phyloP scores from a whole-genome alignment of 768 basidiomycete genomes.

The Amanita inopinata region DNA sequence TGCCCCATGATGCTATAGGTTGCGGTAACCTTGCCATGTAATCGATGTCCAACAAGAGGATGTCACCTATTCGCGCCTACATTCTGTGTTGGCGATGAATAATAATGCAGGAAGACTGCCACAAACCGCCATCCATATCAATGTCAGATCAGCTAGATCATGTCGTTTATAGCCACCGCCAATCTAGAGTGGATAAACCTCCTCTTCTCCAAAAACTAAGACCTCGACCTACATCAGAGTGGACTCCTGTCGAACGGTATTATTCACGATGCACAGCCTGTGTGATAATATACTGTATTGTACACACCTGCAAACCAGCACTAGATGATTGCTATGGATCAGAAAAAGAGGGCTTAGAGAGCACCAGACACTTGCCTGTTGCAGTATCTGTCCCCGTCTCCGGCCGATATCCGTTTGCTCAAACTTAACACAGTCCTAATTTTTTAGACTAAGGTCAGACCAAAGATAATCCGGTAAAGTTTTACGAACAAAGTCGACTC shows the following conservation, averaged over 20 bases:
- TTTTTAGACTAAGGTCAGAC: not conserved
- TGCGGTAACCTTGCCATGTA: conserved; percentile 42
- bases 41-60: conserved; percentile 43
- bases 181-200: no score
- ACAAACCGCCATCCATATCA: conserved; percentile 57
- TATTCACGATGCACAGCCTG: not conserved
- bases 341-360: not conserved
- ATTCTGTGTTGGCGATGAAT: not conserved
- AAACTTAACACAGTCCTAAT: conserved; percentile 53
- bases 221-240: conserved; percentile 30
- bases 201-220: no score
- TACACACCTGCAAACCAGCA: conserved; percentile 63
- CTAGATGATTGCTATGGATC: conserved; percentile 20
- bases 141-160: conserved; percentile 55
- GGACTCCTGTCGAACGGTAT: conserved; percentile 19
- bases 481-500: conserved; percentile 65
- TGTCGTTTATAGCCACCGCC: conserved; percentile 63
- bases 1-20: conserved; percentile 52
- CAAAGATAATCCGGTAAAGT: not conserved
- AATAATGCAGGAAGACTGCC: conserved; percentile 8
- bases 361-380: conserved; percentile 50
- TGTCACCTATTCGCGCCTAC: conserved; percentile 47
- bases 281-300: not conserved
- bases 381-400: conserved; percentile 46
- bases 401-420: conserved; percentile 44